phyloP scores from a whole-genome alignment of 495 filamentous ascomycete genomes.

The Podospora appendiculata region DNA sequence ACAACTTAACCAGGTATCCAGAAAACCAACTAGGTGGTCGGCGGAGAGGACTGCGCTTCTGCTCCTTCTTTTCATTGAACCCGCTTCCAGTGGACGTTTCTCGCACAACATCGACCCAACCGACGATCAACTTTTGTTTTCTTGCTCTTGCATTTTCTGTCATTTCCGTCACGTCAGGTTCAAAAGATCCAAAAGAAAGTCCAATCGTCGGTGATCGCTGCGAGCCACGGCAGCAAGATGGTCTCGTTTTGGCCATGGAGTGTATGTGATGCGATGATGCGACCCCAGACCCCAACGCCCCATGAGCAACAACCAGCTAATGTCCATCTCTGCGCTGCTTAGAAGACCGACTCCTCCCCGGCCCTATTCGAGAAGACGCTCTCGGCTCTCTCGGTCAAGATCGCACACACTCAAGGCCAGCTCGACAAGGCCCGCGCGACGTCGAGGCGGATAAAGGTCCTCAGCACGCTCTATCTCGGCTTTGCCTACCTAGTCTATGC shows the following conservation, averaged over 20 bases:
- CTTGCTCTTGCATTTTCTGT: background rate
- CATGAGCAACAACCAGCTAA: background rate
- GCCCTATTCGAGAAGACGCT: slow-evolving; percentile 90
- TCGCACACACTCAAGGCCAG: slow-evolving; percentile 58
- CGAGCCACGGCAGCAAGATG: slow-evolving; percentile 39
- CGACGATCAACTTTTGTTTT: background rate
- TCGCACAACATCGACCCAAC: too few relatives aligned
- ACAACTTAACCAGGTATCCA: background rate
- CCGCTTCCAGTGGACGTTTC: background rate
- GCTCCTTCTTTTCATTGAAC: background rate
- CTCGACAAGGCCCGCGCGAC: slow-evolving; percentile 65
- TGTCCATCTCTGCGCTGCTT: background rate
- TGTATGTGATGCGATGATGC: slow-evolving; percentile 7
- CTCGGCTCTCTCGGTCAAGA: slow-evolving; percentile 71
- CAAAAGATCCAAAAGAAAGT: too few relatives aligned
- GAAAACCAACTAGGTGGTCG: background rate
- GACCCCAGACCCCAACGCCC: background rate
- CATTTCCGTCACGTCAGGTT: background rate
- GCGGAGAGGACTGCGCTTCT: background rate
- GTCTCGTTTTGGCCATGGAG: slow-evolving; percentile 66
- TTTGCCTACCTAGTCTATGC: slow-evolving; percentile 84
- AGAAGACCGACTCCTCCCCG: slow-evolving; percentile 78
- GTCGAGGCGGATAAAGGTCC: slow-evolving; percentile 69
- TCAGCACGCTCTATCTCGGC: slow-evolving; percentile 82
- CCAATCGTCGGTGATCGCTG: too few relatives aligned